Base-by-base conservation (phyloP, 2,329 filamentous ascomycete genomes). In the Aureobasidium sp. region DNA sequence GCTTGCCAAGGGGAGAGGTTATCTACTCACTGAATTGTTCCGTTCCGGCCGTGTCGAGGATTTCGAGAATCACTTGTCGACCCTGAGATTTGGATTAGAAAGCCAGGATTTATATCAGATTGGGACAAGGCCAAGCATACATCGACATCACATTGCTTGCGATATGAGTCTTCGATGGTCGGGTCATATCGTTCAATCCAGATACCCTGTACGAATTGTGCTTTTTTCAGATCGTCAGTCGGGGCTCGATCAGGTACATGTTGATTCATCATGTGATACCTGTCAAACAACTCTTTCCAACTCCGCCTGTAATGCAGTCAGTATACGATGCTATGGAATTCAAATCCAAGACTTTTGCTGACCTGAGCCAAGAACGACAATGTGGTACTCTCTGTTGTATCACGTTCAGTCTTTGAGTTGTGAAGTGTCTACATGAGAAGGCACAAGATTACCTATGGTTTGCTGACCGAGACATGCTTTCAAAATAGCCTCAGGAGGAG, bases 151-250 rank as follows among this genome's bases (percentile, higher is more conserved):
- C 85, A 79, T 47, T 80, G 77, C 69, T 85, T 85, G 47, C 81
- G 76, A 67, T 85, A 85, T 14, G 82, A 84, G 68, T 85, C 82
- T 69, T 85, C 82, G 66, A 85, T 85, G 9, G 82, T 85, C 1
- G 82, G 82, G 71, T 85, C 82, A 71, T 85, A 85, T 66, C 80
- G 81, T 75, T 96, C 91, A 72, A 96, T 93, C 89, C 91, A 95
- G 69, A 95, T 88, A 77, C 94, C 92, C 75, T 94, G 90, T 58
- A 96, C 91, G 70, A 95, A 96, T 80, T 96, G 91, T 70, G 91
- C 91, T 91, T 70, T 91, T 70, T 70, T 29, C 62, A 64, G 3
- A 8, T 2, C n/a, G 31, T 58, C 15, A 58, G 42, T 48, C 29
- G 9, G 9, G 5, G 6, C 2, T 48, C 31, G 1, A 33, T 11